phyloP scores from a whole-genome alignment of 164 flowering plant genomes.

The Magnolia kwangsiensis region DNA sequence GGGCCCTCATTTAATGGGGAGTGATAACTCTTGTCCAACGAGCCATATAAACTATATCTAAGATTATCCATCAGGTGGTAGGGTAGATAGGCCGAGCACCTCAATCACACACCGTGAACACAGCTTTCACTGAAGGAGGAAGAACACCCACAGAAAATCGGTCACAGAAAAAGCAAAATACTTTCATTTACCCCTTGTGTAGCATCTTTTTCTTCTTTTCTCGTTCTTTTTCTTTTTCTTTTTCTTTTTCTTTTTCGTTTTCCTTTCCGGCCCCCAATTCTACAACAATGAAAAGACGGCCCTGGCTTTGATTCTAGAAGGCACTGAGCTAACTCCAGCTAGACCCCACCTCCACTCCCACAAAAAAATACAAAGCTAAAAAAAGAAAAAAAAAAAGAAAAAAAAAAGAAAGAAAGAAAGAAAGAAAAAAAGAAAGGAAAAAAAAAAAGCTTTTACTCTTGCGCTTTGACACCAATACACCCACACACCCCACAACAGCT shows the following conservation, averaged over 20 bases:
- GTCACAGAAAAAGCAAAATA: not conserved
- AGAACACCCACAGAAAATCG: not conserved
- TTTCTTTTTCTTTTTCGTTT: too few species aligned
- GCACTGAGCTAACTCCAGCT: not conserved
- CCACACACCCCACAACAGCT: not conserved
- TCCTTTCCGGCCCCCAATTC: not conserved
- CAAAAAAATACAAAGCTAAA: too few species aligned
- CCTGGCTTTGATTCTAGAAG: not conserved
- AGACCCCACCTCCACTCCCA: not conserved
- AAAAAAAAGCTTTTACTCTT: not conserved
- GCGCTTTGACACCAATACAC: not conserved
- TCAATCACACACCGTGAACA: too few species aligned
- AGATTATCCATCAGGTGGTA: too few species aligned
- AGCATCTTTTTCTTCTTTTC: not conserved
- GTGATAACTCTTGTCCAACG: too few species aligned
- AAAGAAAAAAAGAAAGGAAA: too few species aligned
- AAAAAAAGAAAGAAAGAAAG: not conserved
- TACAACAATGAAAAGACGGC: conserved; percentile 1
- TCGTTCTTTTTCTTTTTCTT: too few species aligned
- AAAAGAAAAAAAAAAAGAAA: too few species aligned
- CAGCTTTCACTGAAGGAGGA: too few species aligned
- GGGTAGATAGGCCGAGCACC: too few species aligned
- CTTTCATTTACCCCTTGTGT: not conserved
- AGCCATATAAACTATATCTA: too few species aligned
- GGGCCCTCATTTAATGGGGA: too few species aligned